Evolutionary conservation across 805 yeast genomes (phyloP).

Genomic region (Saturnispora kantuleensis): DNA sequence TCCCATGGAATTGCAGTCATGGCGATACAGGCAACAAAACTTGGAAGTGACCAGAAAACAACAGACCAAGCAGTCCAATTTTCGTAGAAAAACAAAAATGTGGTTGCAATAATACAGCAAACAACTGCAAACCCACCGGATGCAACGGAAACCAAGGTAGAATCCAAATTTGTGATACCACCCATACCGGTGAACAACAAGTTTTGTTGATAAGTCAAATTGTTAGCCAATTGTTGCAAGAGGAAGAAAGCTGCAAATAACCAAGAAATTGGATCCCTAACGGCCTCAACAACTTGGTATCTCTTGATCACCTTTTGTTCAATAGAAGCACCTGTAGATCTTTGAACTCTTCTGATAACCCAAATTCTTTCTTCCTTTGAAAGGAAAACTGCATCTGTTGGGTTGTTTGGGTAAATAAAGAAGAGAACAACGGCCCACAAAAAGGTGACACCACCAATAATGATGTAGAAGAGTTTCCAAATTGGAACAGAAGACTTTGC

Average conservation of each 20-base stretch:
- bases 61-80: conserved; percentile 24
- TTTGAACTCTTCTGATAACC: conserved; percentile 32
- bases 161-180: conserved; percentile 13
- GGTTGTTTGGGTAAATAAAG: conserved; percentile 43
- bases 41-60: conserved; percentile 32
- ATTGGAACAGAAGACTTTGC: conserved; percentile 12
- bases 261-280: conserved; percentile 38
- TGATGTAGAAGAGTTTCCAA: conserved; percentile 44
- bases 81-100: conserved; percentile 10
- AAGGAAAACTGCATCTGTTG: conserved; percentile 38
- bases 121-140: conserved; percentile 17
- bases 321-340: conserved; percentile 27
- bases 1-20: conserved; percentile 26
- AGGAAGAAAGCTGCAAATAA: conserved; percentile 23
- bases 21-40: conserved; percentile 30
- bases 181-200: conserved; percentile 13
- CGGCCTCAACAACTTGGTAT: conserved; percentile 35
- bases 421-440: conserved; percentile 25
- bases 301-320: conserved; percentile 36
- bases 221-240: conserved; percentile 17
- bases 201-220: conserved; percentile 16
- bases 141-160: conserved; percentile 18
- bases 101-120: conserved; percentile 16
- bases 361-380: conserved; percentile 28
- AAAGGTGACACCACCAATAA: conserved; percentile 43